phyloP scores from a whole-genome alignment of 2,329 filamentous ascomycete species.

The Verticillium alfalfae region DNA sequence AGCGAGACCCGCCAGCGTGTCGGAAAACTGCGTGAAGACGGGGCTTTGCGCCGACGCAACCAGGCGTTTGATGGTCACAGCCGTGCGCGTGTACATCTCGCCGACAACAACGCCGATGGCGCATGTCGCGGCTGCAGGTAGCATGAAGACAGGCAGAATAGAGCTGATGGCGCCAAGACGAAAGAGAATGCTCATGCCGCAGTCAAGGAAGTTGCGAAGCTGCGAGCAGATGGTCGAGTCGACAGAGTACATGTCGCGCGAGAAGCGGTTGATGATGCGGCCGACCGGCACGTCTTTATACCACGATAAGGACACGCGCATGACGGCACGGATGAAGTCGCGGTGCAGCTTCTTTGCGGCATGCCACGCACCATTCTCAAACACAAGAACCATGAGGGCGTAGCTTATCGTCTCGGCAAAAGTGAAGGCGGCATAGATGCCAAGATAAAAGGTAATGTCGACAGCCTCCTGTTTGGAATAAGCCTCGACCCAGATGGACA shows the following conservation, averaged over 20 bases:
- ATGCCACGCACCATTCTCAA: slow-evolving; percentile 51
- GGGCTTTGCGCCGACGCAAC: slow-evolving; percentile 43
- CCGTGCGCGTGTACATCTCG: slow-evolving; percentile 45
- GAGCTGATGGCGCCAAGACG: slow-evolving; percentile 41
- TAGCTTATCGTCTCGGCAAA: slow-evolving; percentile 35
- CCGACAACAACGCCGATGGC: slow-evolving; percentile 38
- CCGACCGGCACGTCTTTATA: slow-evolving; percentile 49
- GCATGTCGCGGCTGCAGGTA: slow-evolving; percentile 40
- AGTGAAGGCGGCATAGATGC: slow-evolving; percentile 43
- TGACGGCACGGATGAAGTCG: slow-evolving; percentile 44
- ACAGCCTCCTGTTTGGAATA: slow-evolving; percentile 36
- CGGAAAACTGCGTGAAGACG: slow-evolving; percentile 51
- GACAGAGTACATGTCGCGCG: slow-evolving; percentile 51
- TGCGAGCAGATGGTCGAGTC: slow-evolving; percentile 41
- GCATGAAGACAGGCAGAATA: slow-evolving; percentile 45
- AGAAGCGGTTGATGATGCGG: slow-evolving; percentile 49
- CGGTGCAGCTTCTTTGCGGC: slow-evolving; percentile 48
- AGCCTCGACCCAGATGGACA: slow-evolving; percentile 49
- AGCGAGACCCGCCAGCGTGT: slow-evolving; percentile 43
- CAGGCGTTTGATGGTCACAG: slow-evolving; percentile 39
- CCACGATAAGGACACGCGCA: slow-evolving; percentile 51
- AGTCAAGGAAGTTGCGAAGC: slow-evolving; percentile 36
- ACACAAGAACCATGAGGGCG: slow-evolving; percentile 36
- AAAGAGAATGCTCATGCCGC: slow-evolving; percentile 34
- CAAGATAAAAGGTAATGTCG: slow-evolving; percentile 45